Base-by-base conservation (phyloP, 2,329 filamentous ascomycete genomes). In the Beauveria australis region DNA sequence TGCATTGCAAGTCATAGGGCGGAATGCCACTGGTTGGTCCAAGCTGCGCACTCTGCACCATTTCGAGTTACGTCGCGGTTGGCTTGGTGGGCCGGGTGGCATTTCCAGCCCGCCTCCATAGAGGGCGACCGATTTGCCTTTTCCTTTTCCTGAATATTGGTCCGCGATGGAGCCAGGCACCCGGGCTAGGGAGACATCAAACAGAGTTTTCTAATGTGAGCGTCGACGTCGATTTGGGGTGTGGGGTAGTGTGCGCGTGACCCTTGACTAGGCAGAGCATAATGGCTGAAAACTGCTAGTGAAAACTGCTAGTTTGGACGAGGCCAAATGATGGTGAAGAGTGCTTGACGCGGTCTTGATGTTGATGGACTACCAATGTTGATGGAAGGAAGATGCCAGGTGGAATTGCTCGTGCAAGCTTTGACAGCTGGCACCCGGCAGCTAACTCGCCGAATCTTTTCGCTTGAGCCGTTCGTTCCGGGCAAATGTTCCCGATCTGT, bases 101-200 rank as follows among this genome's bases (percentile, higher is more conserved):
- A 52, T 40, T 52, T 22, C 30, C 49, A 40, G 48, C 7, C 22
- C 24, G 8, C 5, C 30, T 51, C 55, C 22, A 43, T 58, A 48
- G 44, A 48, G 33, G 56, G 56, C 56, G 40, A 59, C 47, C 33
- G 40, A 51, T 59, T 59, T 59, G 47, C 37, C 56, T 46, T 43
- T 58, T 58, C 37, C 56, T 46, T 43, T 58, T 58, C 46, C 33
- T 43, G 47, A 22, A 59, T 44, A 59, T 52, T 59, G 56, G 56
- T 43, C 55, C 55, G 37, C 30, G 55, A 58, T 30, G 55, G 46
- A 41, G 46, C 30, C 28, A 30, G 33, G 18, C 16, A 52, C 19
- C 19, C 4, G 43, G 33, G n/a, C 22, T 10, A 14, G 7, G 26
- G 26, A 44, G 56, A 59, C 56, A 47, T 52, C 47, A 26, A 59